These are phyloP conservation scores for Aquanectria penicillioides DNA, from an alignment of 2,329 filamentous ascomycete species.

Conservation along the genomic window DNA sequence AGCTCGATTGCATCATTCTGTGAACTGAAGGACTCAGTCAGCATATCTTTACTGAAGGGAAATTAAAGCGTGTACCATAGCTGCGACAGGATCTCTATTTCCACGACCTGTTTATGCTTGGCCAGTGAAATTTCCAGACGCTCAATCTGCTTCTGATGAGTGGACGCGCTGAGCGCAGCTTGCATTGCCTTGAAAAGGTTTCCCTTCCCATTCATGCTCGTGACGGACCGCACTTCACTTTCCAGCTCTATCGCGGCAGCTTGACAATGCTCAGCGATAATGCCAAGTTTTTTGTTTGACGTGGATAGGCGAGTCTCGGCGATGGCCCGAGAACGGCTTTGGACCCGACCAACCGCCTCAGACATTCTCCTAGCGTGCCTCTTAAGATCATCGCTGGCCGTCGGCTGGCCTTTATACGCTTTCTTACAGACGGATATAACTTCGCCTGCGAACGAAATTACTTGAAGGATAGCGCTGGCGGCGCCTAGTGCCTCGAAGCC, in stretches of 20 bases:
- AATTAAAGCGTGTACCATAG: conserved; percentile 7
- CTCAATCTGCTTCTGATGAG: conserved; percentile 16
- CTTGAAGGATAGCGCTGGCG: conserved; percentile 25
- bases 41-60: neutral
- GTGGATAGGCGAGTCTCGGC: neutral
- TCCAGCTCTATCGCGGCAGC: neutral
- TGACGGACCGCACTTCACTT: neutral
- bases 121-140: neutral
- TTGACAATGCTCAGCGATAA: neutral
- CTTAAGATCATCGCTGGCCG: neutral
- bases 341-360: neutral
- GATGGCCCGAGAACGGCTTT: neutral
- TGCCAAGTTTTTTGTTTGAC: neutral
- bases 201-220: neutral
- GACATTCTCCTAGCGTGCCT: neutral
- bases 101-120: conserved; percentile 5
- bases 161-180: neutral
- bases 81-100: conserved; percentile 1
- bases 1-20: neutral
- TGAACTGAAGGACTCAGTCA: neutral
- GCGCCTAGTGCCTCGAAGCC: conserved; percentile 24
- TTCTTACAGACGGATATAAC: neutral
- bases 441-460: conserved; percentile 18
- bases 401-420: conserved; percentile 6
- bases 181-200: neutral